phyloP scores from a whole-genome alignment of 1,284 basidiomycete genomes.

The Cystobasidiaceae sp. region DNA sequence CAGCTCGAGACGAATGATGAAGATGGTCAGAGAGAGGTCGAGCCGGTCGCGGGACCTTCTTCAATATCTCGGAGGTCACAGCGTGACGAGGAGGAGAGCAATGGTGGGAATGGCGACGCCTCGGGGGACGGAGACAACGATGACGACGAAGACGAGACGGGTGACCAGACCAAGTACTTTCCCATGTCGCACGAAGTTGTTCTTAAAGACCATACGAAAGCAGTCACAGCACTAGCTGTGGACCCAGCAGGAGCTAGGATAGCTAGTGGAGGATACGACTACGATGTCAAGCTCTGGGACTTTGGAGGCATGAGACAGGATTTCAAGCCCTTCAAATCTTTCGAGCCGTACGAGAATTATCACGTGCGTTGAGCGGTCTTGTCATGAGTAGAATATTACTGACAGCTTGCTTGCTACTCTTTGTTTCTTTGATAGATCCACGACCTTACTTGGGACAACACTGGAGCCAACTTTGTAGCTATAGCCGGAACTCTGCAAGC shows the following conservation, averaged over 20 bases:
- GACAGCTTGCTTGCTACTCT: not conserved
- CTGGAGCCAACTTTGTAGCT: slow-evolving; percentile 76
- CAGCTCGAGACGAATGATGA: not conserved
- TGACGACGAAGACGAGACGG: slow-evolving; percentile 44
- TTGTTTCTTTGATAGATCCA: slow-evolving; percentile 58
- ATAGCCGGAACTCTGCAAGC: slow-evolving; percentile 83
- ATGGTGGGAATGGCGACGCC: slow-evolving; percentile 36
- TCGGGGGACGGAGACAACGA: slow-evolving; percentile 47
- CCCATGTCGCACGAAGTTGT: slow-evolving; percentile 67
- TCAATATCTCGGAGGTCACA: not conserved
- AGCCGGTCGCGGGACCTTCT: slow-evolving; percentile 16
- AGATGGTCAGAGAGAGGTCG: not conserved
- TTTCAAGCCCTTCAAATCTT: slow-evolving; percentile 88
- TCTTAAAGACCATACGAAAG: slow-evolving; percentile 90
- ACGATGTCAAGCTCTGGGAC: slow-evolving; percentile 97
- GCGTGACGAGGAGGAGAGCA: not conserved
- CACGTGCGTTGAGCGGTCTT: slow-evolving; percentile 57
- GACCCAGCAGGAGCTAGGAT: slow-evolving; percentile 91
- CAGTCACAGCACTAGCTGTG: slow-evolving; percentile 81
- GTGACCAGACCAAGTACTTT: slow-evolving; percentile 35
- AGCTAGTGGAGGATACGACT: slow-evolving; percentile 88
- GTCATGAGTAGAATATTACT: not conserved
- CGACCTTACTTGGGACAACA: slow-evolving; percentile 78
- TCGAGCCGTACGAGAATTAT: slow-evolving; percentile 89
- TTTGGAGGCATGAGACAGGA: slow-evolving; percentile 91